phyloP scores from a whole-genome alignment of 768 basidiomycete genomes.

The Naematelia encephala region DNA sequence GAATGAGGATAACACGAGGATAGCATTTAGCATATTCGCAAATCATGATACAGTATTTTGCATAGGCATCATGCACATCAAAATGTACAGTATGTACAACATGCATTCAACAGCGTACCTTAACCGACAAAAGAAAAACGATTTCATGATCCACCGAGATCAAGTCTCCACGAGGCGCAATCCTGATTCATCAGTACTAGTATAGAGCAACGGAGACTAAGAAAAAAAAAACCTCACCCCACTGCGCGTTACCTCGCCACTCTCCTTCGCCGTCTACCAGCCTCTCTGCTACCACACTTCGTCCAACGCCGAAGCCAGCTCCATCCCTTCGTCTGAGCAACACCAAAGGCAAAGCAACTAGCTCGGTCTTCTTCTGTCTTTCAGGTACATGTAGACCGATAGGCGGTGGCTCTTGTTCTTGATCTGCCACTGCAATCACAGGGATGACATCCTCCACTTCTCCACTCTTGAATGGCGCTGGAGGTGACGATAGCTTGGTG shows the following conservation, averaged over 20 bases:
- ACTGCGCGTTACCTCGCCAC: background rate
- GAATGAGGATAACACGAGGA: background rate
- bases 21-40: no score
- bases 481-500: no score
- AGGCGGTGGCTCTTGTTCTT: background rate
- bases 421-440: background rate
- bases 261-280: background rate
- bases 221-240: no score
- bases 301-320: conserved; percentile 21
- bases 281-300: conserved; percentile 18
- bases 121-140: background rate
- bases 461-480: no score
- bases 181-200: background rate
- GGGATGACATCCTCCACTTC: background rate
- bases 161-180: background rate
- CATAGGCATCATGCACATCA: background rate
- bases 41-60: no score
- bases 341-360: conserved; percentile 21
- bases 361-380: background rate
- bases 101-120: background rate
- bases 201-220: background rate
- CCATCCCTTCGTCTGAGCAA: conserved; percentile 22
- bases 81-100: background rate
- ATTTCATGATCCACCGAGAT: background rate
- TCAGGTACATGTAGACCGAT: background rate